These are phyloP conservation scores for Cyclostephanos tholiformis DNA, from an alignment of 108 stramenopile species.

Conservation along the genomic window DNA sequence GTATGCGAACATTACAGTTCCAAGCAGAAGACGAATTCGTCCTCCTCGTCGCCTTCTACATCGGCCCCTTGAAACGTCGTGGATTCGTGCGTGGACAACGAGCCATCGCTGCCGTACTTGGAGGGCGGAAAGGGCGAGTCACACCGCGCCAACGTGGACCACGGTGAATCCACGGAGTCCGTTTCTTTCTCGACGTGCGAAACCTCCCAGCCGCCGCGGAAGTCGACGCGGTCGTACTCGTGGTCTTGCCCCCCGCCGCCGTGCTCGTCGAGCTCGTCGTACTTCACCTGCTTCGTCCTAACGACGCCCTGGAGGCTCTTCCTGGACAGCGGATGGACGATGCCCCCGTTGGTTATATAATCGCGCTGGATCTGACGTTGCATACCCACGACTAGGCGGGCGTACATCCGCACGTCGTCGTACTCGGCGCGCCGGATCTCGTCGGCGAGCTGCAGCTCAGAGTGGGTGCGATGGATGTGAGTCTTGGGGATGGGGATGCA, in stretches of 20 bases:
- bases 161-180: not conserved
- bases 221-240: not conserved
- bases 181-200: slow-evolving; percentile 6
- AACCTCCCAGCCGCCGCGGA: slow-evolving; percentile 20
- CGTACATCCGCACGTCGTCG: slow-evolving; percentile 47
- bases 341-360: not conserved
- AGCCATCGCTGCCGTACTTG: not conserved
- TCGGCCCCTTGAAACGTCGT: not conserved
- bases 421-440: slow-evolving; percentile 38
- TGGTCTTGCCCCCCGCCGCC: slow-evolving; percentile 4
- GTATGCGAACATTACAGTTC: slow-evolving; percentile 2
- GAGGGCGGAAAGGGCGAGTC: not conserved
- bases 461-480: slow-evolving; percentile 48
- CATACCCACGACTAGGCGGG: slow-evolving; percentile 45
- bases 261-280: slow-evolving; percentile 18
- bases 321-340: slow-evolving; percentile 18
- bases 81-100: slow-evolving; percentile 1
- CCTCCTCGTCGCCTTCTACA: not conserved
- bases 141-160: not conserved
- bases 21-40: slow-evolving; percentile 18
- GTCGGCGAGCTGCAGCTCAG: slow-evolving; percentile 47
- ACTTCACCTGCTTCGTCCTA: slow-evolving; percentile 28
- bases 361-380: slow-evolving; percentile 19
- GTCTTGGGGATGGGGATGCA: slow-evolving; percentile 38
- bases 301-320: slow-evolving; percentile 25